These are phyloP conservation scores for Carallia brachiata DNA, from an alignment of 345 rosid genomes.

Conservation along the genomic window DNA sequence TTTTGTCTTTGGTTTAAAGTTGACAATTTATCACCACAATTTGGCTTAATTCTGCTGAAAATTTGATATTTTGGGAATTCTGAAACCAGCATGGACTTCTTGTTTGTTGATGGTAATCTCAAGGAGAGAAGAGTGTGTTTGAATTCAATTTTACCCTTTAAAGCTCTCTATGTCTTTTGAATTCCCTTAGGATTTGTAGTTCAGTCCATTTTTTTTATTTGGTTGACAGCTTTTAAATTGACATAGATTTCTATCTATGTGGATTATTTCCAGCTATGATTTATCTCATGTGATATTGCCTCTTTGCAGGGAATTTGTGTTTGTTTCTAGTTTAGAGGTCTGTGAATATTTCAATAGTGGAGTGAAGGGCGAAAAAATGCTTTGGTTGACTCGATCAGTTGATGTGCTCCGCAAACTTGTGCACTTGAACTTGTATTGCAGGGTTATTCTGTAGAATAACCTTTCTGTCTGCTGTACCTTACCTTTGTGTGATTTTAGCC, in stretches of 20 bases:
- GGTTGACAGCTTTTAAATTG: no score
- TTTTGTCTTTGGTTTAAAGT: background rate
- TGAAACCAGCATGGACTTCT: background rate
- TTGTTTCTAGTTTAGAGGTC: background rate
- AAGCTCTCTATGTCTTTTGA: background rate
- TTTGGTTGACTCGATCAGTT: slow-evolving; percentile 55
- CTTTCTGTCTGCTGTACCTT: background rate
- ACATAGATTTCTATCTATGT: no score
- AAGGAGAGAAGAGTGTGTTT: background rate
- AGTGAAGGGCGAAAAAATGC: slow-evolving; percentile 49
- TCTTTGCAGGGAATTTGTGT: slow-evolving; percentile 15
- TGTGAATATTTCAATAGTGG: slow-evolving; percentile 1
- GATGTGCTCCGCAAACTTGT: slow-evolving; percentile 55
- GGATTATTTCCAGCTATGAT: no score
- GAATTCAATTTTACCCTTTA: background rate
- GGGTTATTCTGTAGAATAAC: slow-evolving; percentile 67
- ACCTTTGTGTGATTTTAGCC: background rate
- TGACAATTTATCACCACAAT: background rate
- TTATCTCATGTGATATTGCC: no score
- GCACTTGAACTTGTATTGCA: slow-evolving; percentile 69
- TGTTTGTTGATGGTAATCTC: background rate
- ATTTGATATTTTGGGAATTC: background rate
- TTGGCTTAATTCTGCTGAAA: background rate
- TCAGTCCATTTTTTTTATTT: no score
- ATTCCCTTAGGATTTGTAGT: background rate